Evolutionary conservation across 2,329 filamentous ascomycete genomes (phyloP).

Genomic region (Fusarium nematophilum): DNA sequence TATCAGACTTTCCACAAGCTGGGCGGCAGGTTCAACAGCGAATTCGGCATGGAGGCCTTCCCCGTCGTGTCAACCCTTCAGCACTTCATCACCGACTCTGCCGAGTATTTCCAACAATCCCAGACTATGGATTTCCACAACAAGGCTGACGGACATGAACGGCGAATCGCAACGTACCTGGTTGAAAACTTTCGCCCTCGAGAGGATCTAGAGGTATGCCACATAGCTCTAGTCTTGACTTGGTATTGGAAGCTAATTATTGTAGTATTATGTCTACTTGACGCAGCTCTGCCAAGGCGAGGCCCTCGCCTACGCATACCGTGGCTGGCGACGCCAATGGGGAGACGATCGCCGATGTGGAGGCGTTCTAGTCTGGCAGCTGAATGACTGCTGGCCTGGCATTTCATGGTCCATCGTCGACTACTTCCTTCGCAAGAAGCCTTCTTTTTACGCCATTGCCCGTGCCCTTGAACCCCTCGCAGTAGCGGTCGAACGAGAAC

Average conservation of each 20-base stretch:
- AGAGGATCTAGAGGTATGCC: no score
- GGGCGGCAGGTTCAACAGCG: slow-evolving; percentile 80
- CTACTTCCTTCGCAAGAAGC: slow-evolving; percentile 72
- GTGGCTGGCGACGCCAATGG: slow-evolving; percentile 72
- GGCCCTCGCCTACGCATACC: slow-evolving; percentile 62
- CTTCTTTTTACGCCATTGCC: slow-evolving; percentile 63
- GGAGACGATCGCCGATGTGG: slow-evolving; percentile 62
- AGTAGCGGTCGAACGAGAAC: slow-evolving; percentile 64
- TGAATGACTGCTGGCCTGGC: slow-evolving; percentile 78
- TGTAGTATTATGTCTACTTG: slow-evolving; percentile 78
- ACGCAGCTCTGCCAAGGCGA: slow-evolving; percentile 67
- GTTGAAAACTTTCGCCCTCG: slow-evolving; percentile 75
- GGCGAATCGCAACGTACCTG: slow-evolving; percentile 78
- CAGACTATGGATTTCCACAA: slow-evolving; percentile 85
- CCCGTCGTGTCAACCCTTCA: slow-evolving; percentile 79
- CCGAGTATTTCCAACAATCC: slow-evolving; percentile 73
- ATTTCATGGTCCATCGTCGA: slow-evolving; percentile 75
- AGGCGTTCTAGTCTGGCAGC: slow-evolving; percentile 75
- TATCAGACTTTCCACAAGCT: slow-evolving; percentile 80
- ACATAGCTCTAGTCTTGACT: no score
- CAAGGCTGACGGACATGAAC: slow-evolving; percentile 82
- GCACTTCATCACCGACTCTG: slow-evolving; percentile 66
- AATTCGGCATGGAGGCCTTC: slow-evolving; percentile 76
- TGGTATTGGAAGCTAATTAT: no score
- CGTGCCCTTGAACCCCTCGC: slow-evolving; percentile 70